A percentile compares a stretch with the other conserved stretches of the same genome.
phyloP scores from a whole-genome alignment of 108 stramenopile species.

The Nannochloropsis salina region DNA sequence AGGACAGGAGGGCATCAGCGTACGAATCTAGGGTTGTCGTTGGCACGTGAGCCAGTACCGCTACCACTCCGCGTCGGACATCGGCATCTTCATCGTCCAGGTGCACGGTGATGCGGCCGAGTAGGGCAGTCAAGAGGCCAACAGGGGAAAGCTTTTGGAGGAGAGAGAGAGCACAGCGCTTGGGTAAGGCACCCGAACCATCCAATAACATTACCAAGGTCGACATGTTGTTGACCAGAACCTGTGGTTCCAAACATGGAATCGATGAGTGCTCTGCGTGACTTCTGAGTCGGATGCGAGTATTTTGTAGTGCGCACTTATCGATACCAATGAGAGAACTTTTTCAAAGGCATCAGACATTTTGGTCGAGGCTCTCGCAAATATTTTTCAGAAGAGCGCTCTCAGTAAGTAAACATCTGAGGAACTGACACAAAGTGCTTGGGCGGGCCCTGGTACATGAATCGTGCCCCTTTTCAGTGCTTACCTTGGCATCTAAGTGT shows the following conservation, averaged over 20 bases:
- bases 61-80: background rate
- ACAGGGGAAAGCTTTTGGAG: background rate
- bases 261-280: no score
- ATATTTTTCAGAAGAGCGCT: no score
- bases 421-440: no score
- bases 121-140: background rate
- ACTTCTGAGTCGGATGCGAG: no score
- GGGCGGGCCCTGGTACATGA: no score
- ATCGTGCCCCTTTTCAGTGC: background rate
- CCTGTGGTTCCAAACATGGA: background rate
- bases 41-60: background rate
- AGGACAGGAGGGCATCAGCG: background rate
- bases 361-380: no score
- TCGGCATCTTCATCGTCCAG: background rate
- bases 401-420: no score
- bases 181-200: background rate
- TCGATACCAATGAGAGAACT: no score
- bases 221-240: background rate
- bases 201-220: background rate
- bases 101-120: background rate
- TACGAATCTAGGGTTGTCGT: background rate
- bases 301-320: no score
- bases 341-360: no score
- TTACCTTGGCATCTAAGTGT: background rate
- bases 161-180: background rate